Base-by-base conservation (phyloP, 306 rosid genomes). In the Albizia julibrissin region DNA sequence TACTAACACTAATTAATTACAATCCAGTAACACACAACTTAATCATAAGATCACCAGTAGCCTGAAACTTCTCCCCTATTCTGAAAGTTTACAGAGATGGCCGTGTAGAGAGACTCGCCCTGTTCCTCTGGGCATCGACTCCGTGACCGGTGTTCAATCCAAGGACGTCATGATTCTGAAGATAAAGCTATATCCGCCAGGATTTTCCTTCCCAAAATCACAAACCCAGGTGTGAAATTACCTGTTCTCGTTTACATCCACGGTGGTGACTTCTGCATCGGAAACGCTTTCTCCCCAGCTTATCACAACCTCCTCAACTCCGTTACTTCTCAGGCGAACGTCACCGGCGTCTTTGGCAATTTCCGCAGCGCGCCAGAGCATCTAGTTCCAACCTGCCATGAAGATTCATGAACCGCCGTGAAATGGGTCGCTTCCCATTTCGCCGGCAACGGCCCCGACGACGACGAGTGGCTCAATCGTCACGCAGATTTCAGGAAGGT, bases 201-300 rank as follows among this genome's bases (percentile, higher is more conserved):
- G 54, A 69, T 92, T 56, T 94, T 67, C 91, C 47, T 87, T 37
- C 94, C 97, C 37, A 89, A 82, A 73, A 10, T 73, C 22, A 37
- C 21, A 4, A 58, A 54, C 26, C 85, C 49, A n/a, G 27, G 52
- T 7, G 79, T 72, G 10, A 92, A 91, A 82, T 89, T 94, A 50
- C 98, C 98, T 44, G 79, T 94, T 5, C 46, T 94, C 0, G 74
- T 92, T 10, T 92, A 92, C 78, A 44, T 89, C 27, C 98, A 94
- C 34, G 98, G 98, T 10, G 95, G 98, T 13, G 97, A 82, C 2
- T 92, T 94, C 85, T 69, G 86, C 78, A 78, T 94, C 56, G 95
- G 89, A 69, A 70, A 93, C 3, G 89, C 97, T 0, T 89, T 77
- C 33, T 92, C 92, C 1, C 83, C 96, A 0, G 46, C 39, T 22